These are phyloP conservation scores for Euphorbia celastroides DNA, from an alignment of 441 rosid species.

Conservation along the genomic window DNA sequence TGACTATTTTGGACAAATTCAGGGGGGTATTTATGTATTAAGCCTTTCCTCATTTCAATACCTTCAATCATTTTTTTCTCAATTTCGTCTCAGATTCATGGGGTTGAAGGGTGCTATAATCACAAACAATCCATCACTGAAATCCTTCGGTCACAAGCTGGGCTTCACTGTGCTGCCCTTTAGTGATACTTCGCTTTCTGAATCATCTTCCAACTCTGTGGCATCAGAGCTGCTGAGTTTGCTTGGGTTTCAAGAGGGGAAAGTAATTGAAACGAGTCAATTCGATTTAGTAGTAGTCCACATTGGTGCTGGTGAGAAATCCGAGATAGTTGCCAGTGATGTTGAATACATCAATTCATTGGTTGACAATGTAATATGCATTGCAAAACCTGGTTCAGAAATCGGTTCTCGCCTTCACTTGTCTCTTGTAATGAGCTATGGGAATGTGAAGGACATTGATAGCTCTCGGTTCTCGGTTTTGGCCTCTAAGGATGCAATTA, in stretches of 20 bases:
- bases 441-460: conserved; percentile 37
- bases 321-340: conserved; percentile 18
- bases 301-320: conserved; percentile 42
- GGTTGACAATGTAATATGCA: conserved; percentile 41
- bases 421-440: conserved; percentile 72
- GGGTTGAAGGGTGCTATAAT: conserved; percentile 73
- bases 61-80: conserved; percentile 12
- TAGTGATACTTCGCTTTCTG: conserved; percentile 19
- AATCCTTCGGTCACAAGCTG: conserved; percentile 46
- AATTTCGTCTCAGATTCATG: conserved; percentile 51
- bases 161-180: conserved; percentile 46
- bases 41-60: background rate
- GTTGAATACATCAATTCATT: conserved; percentile 41
- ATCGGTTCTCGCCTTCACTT: conserved; percentile 60
- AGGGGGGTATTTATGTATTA: too few species aligned
- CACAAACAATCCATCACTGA: conserved; percentile 39
- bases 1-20: too few species aligned
- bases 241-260: conserved; percentile 72
- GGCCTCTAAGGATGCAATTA: conserved; percentile 27
- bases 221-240: conserved; percentile 39
- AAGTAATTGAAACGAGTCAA: conserved; percentile 35
- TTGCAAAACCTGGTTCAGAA: conserved; percentile 54
- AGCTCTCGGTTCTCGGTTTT: conserved; percentile 30
- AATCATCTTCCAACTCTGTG: conserved; percentile 25
- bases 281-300: conserved; percentile 71